A percentile compares a stretch with the other conserved stretches of the same genome.
Conservation (phyloP, 73 alveolate genomes). For the Blepharisma japonicum region DNA sequence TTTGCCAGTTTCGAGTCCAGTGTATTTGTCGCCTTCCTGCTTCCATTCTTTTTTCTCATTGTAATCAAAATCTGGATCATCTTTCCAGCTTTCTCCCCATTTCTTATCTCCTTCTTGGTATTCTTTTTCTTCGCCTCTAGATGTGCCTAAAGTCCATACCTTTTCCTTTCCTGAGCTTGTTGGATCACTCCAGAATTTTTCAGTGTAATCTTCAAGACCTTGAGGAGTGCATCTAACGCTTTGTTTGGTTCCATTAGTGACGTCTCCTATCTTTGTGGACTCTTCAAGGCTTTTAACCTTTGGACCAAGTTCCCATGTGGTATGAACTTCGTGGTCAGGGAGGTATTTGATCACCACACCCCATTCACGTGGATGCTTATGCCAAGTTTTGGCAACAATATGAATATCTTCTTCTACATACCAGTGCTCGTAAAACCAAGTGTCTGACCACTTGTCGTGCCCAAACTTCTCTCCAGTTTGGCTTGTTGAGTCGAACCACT, state of each 20-base stretch:
- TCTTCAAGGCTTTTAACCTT: background rate
- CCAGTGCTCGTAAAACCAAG: constrained; percentile 18
- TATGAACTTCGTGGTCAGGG: constrained; percentile 9
- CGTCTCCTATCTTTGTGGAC: background rate
- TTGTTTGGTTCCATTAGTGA: background rate
- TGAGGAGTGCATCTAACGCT: background rate
- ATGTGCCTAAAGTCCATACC: constrained; percentile 18
- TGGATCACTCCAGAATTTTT: background rate
- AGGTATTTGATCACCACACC: constrained; percentile 1
- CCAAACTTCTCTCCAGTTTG: constrained; percentile 25
- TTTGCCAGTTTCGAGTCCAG: background rate
- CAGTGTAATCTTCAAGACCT: constrained; percentile 16
- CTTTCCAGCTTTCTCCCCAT: constrained; percentile 11
- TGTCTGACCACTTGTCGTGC: background rate
- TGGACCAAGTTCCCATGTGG: background rate
- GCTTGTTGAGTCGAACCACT: constrained; percentile 19
- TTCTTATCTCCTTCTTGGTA: background rate
- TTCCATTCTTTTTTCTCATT: constrained; percentile 13
- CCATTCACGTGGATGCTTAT: background rate
- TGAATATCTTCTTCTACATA: background rate
- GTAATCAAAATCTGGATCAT: background rate
- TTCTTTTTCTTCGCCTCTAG: constrained; percentile 25
- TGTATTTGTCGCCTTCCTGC: background rate
- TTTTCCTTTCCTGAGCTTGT: constrained; percentile 8
- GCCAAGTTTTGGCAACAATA: constrained; percentile 1